Evolutionary conservation across 148 eudicot species (phyloP), one percentile per base, ranked within the genome.

Genomic region (Rhododendron molle): DNA sequence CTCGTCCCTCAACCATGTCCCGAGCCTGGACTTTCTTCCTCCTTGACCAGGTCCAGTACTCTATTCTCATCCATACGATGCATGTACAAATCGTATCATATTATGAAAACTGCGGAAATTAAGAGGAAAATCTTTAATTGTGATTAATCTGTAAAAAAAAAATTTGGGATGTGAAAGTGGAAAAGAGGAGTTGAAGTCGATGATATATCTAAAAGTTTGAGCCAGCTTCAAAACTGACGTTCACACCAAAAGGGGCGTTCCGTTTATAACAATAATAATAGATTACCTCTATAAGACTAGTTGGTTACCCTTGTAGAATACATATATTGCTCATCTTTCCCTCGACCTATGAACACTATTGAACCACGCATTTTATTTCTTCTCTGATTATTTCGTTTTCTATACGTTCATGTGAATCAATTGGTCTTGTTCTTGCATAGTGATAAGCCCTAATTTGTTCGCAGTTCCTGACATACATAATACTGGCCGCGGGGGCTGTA

Each of bases 1-100:
- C 98, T 65, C 95, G 98, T 49, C 98, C 97, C 38, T 88, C 92
- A 6, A 91, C 98, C 86, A 91, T 92, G 94, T 90, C 93, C 44
- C 88, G 96, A 83, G 99, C 98, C 86, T 97, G 98, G 98, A 91
- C 94, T 38, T 97, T 97, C 93, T 97, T 95, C 92, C 88, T 95
- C 85, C 95, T 97, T 1, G 99, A 97, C 84, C 99, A 96, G 97
- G 88, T 80, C 60, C 4, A 54, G 5, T 40, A 40, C 54, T 30
- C 6, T 69, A 28, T 69, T 28, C 7, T 3, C 8, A 23, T 0
- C 28, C 7, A 7, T 0, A 23, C 3, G 5, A 0, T 15, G 56
- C 56, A 0, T 52, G 18, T 13, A 1, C 56, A 52, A 52, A 52
- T 52, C 49, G 4, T 50, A 50, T 52, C 49, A 0, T 50, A 50